Evolutionary conservation across 2,329 filamentous ascomycete genomes (phyloP), one percentile per base, ranked within the genome.

Genomic region (Colletotrichum sidae): DNA sequence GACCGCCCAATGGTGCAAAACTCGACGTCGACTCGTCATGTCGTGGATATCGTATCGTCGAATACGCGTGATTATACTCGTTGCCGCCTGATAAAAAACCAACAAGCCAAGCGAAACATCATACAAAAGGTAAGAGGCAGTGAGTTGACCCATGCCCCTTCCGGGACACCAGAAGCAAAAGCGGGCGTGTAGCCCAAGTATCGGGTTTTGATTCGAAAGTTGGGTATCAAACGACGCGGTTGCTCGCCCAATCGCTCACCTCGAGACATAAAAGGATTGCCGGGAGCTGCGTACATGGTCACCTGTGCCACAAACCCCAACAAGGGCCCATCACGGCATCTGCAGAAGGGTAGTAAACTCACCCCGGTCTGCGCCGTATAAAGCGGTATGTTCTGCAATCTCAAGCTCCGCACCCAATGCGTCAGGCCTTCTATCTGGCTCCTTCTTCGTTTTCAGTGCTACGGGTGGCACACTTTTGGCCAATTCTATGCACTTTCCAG

Each of bases 401-500:
- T 65, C 60, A 60, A 60, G 55, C 54, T 34, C 47, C 44, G 64
- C 50, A 58, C 47, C 58, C 53, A 57, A 44, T 17, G 25, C n/a
- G 37, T 25, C 37, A 34, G 38, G 53, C 33, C 12, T 44, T 60
- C 25, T 50, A 17, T 39, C 11, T 15, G n/a, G 13, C 52, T 10
- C 52, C 25, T 9, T 45, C 33, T 15, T 17, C 33, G 41, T 15
- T 15, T 50, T 49, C 15, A 10, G 25, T 13, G 15, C 39, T 44
- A 8, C 11, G 9, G 39, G 17, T n/a, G 35, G 38, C 33, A 1
- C 41, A 25, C 12, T 12, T 49, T 6, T 7, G 8, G 39, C 3
- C 42, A 37, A 42, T 41, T 35, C 70, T 80, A 86, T 68, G 84
- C 79, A 67, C 84, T 82, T 67, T 90, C 87, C 42, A 88, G 75